A percentile compares a stretch with the other conserved stretches of the same genome.
Evolutionary conservation across 2,329 filamentous ascomycete species (phyloP).

Genomic region (Fusarium albidum): DNA sequence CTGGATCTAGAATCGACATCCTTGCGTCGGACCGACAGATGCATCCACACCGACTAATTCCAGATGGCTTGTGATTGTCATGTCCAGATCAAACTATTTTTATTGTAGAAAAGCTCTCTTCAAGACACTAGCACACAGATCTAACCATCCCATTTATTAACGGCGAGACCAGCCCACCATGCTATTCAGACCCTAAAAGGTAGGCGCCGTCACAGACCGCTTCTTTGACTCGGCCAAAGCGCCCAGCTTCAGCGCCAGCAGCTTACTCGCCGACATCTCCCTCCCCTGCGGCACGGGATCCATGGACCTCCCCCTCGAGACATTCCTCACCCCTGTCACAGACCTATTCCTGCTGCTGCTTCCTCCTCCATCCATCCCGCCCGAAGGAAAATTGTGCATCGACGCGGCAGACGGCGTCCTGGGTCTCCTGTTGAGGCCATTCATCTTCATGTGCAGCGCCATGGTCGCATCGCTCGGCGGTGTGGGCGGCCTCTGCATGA

Average conservation of each 20-base stretch:
- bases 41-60: too few species aligned
- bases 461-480: constrained; percentile 14
- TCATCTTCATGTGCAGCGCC: constrained; percentile 5
- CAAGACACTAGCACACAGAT: too few species aligned
- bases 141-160: too few species aligned
- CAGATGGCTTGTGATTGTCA: too few species aligned
- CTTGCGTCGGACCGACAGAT: too few species aligned
- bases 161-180: too few species aligned
- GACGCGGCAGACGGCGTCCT: constrained; percentile 4
- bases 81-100: too few species aligned
- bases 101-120: too few species aligned
- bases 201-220: not conserved
- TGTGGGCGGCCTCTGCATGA: not conserved
- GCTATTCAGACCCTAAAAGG: not conserved
- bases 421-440: constrained; percentile 12
- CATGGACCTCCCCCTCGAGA: constrained; percentile 6
- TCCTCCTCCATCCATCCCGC: not conserved
- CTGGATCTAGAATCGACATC: too few species aligned
- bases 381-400: constrained; percentile 4
- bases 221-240: constrained; percentile 19
- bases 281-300: not conserved
- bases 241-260: constrained; percentile 33
- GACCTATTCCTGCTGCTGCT: constrained; percentile 20
- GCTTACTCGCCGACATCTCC: constrained; percentile 17
- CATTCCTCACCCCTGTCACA: not conserved